Base-by-base conservation (phyloP, 805 yeast genomes). In the Yarrowia deformans region DNA sequence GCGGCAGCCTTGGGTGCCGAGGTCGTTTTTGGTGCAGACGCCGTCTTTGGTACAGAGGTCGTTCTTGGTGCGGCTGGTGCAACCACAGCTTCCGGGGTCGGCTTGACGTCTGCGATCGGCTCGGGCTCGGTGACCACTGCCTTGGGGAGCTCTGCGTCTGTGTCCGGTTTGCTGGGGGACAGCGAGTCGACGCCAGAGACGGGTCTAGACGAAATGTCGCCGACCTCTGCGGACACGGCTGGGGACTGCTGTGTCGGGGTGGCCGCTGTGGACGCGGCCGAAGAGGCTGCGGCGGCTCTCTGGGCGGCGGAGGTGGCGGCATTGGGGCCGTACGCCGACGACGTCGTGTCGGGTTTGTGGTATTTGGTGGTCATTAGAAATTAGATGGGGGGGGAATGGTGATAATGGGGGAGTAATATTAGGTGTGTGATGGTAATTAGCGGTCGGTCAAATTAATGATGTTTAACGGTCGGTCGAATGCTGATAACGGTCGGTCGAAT, bases 261-360 rank as follows among this genome's bases (percentile, higher is more conserved):
- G 42, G 32, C 34, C 10, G 42, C 64, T 3, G 48, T 2, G 14
- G 46, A 13, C 16, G 63, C 3, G 9, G n/a, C n/a, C n/a, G n/a
- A n/a, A n/a, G 29, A 23, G 29, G 49, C 48, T 10, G 39, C 18
- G 10, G 63, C 40, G 12, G 40, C 64, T 19, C 50, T 34, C 18
- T 29, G 49, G 63, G 60, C 45, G 8, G 60, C 60, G 9, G n/a
- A 12, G 42, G 42, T 34, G 56, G 42, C 56, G 29, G 56, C 56
- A 52, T n/a, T 34, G 14, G 56, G 56, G 7, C 66, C 66, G 35
- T 60, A 60, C 19, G 66, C 66, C 40, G 52, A 43, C 52, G 66
- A 39, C 10, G 66, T 60, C n/a, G 66, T 60, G 46, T 60, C 66
- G 52, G 66, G 66, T 14, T 60, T 40, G 52, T 60, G 66, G 66